Conservation (phyloP, 1,139 yeast genomes). For the Diutina neorugosa region DNA sequence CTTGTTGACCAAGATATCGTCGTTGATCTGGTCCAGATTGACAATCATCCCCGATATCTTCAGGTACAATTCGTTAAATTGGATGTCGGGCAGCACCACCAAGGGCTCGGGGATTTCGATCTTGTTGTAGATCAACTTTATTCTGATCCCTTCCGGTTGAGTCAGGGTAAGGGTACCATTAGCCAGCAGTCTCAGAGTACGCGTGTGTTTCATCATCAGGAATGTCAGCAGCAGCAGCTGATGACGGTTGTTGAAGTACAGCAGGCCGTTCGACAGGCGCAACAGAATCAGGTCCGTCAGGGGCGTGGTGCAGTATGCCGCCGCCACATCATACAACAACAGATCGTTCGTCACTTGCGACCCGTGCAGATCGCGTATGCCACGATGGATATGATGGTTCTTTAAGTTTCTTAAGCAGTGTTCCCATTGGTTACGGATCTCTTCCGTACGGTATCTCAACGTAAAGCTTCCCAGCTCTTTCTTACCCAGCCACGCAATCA, state of each 20-base stretch:
- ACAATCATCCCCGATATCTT: slow-evolving; percentile 26
- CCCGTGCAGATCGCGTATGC: slow-evolving; percentile 27
- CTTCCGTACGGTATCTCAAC: slow-evolving; percentile 59
- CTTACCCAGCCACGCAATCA: slow-evolving; percentile 69
- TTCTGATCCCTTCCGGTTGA: slow-evolving; percentile 15
- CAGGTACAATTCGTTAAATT: slow-evolving; percentile 35
- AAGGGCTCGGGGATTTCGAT: slow-evolving; percentile 21
- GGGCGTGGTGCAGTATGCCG: slow-evolving; percentile 9
- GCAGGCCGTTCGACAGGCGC: slow-evolving; percentile 18
- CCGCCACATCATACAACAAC: slow-evolving; percentile 13
- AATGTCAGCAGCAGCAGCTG: slow-evolving; percentile 34
- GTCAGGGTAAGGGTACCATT: slow-evolving; percentile 6
- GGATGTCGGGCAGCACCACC: slow-evolving; percentile 31
- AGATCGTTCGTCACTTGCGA: slow-evolving; percentile 18
- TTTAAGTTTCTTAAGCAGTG: slow-evolving; percentile 37
- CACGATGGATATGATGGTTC: slow-evolving; percentile 25
- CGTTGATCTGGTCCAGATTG: slow-evolving; percentile 18
- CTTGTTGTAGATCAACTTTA: slow-evolving; percentile 42
- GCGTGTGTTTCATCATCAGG: slow-evolving; percentile 25
- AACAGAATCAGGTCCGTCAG: slow-evolving; percentile 6
- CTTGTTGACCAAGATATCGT: slow-evolving; percentile 31
- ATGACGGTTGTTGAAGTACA: slow-evolving; percentile 19
- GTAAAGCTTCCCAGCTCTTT: slow-evolving; percentile 69
- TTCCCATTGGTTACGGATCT: slow-evolving; percentile 62
- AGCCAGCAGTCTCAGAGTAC: slow-evolving; percentile 5